A percentile compares a stretch with the other conserved stretches of the same genome.
Conservation (phyloP, 306 rosid species). For the Cucurbita pepo region DNA sequence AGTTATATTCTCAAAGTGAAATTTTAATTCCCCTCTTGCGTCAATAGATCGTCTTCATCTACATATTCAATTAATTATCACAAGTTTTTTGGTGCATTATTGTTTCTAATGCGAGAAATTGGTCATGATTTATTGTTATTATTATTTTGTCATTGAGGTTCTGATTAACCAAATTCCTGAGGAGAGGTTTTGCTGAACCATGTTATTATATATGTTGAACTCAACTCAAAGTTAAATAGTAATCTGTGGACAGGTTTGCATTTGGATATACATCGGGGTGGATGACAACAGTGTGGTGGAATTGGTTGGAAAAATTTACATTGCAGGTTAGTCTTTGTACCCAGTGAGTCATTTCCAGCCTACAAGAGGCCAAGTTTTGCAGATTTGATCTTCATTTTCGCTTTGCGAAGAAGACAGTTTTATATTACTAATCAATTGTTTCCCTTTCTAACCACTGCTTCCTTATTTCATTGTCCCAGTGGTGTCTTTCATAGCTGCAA, state of each 20-base stretch:
- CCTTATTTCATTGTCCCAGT: slow-evolving; percentile 22
- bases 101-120: neutral
- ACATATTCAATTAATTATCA: neutral
- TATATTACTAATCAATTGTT: neutral
- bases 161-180: neutral
- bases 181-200: neutral
- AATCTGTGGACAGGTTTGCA: slow-evolving; percentile 45
- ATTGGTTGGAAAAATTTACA: slow-evolving; percentile 55
- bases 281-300: slow-evolving; percentile 40
- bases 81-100: neutral
- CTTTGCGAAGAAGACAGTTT: neutral
- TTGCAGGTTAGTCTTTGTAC: slow-evolving; percentile 62
- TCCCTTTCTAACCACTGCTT: neutral
- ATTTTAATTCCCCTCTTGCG: neutral
- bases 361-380: slow-evolving; percentile 1
- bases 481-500: slow-evolving; percentile 75
- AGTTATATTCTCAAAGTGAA: neutral
- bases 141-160: neutral
- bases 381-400: slow-evolving; percentile 9
- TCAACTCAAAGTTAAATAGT: neutral
- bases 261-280: slow-evolving; percentile 82
- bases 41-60: neutral
- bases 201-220: neutral
- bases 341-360: neutral
- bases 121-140: neutral